Evolutionary conservation across 179 eudicot species (phyloP).

Genomic region (Patellifolia procumbens): DNA sequence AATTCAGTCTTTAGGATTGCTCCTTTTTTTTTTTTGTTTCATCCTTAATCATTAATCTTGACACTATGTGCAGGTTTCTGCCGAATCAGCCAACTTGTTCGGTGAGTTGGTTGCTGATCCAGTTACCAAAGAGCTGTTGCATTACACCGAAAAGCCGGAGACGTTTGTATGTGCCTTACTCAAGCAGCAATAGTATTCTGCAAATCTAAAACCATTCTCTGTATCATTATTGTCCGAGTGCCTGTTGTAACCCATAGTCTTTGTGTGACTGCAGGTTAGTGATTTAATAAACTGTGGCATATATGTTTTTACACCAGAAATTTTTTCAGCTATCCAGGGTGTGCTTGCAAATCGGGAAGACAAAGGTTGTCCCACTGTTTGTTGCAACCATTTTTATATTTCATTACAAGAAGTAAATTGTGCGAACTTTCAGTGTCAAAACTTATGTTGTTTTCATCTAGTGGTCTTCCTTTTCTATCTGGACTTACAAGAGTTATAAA

Average conservation of each 20-base stretch:
- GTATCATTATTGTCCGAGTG: background rate
- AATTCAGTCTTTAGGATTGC: constrained; percentile 2
- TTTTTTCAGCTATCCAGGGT: constrained; percentile 60
- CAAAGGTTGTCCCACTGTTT: constrained; percentile 47
- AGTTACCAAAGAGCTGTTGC: constrained; percentile 76
- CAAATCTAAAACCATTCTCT: background rate
- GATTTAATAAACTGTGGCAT: constrained; percentile 84
- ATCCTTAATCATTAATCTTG: background rate
- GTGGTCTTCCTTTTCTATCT: background rate
- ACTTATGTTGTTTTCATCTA: background rate
- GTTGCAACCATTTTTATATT: background rate
- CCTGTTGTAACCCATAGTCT: constrained; percentile 15
- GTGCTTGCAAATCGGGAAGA: constrained; percentile 59
- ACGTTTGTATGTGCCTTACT: constrained; percentile 71
- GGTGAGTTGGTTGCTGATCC: constrained; percentile 96
- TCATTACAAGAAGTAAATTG: background rate
- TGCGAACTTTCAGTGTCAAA: background rate
- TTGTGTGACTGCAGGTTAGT: constrained; percentile 65
- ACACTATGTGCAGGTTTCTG: constrained; percentile 64
- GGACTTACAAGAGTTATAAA: background rate
- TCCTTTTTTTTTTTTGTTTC: background rate
- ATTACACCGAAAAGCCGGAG: constrained; percentile 96
- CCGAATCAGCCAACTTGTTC: constrained; percentile 89
- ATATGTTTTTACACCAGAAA: constrained; percentile 76
- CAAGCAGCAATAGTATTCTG: constrained; percentile 1